Evolutionary conservation across 2,329 filamentous ascomycete genomes (phyloP).

Genomic region (Teratosphaeria viscida): DNA sequence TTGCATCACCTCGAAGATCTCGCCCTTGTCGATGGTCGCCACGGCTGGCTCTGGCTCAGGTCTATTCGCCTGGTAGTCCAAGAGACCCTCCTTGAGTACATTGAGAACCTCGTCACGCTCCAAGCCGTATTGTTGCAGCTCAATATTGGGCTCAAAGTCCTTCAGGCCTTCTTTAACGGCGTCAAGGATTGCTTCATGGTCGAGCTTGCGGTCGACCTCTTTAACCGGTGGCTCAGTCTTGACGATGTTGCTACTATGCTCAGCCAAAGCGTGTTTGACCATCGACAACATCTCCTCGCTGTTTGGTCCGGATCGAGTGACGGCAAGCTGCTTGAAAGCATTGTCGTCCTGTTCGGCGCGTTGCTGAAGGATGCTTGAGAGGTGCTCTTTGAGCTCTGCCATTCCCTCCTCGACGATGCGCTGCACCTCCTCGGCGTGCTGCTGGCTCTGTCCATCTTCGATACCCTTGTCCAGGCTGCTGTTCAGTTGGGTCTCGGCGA

Average conservation of each 20-base stretch:
- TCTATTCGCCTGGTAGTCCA: conserved; percentile 53
- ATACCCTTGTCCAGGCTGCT: conserved; percentile 31
- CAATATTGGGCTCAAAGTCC: conserved; percentile 85
- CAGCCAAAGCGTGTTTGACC: conserved; percentile 61
- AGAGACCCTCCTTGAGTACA: conserved; percentile 75
- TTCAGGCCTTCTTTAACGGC: conserved; percentile 89
- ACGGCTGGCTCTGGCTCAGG: conserved; percentile 34
- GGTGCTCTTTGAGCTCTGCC: conserved; percentile 70
- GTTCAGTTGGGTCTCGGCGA: conserved; percentile 29
- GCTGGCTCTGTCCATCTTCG: conserved; percentile 29
- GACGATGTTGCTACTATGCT: conserved; percentile 44
- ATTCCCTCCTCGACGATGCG: conserved; percentile 72
- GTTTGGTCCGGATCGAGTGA: conserved; percentile 31
- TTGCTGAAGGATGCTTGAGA: conserved; percentile 72
- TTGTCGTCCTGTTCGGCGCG: conserved; percentile 42
- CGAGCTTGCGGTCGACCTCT: conserved; percentile 25
- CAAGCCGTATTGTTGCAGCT: conserved; percentile 79
- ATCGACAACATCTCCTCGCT: conserved; percentile 79
- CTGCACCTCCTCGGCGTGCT: conserved; percentile 57
- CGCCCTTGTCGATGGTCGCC: conserved; percentile 61
- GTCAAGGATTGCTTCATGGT: conserved; percentile 67
- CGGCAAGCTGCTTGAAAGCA: conserved; percentile 23
- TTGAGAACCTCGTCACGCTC: conserved; percentile 83
- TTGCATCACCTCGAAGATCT: conserved; percentile 77
- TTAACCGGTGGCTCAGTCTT: conserved; percentile 13